Base-by-base conservation (phyloP, 2,329 filamentous ascomycete species). In the Trichophaea hybrida region DNA sequence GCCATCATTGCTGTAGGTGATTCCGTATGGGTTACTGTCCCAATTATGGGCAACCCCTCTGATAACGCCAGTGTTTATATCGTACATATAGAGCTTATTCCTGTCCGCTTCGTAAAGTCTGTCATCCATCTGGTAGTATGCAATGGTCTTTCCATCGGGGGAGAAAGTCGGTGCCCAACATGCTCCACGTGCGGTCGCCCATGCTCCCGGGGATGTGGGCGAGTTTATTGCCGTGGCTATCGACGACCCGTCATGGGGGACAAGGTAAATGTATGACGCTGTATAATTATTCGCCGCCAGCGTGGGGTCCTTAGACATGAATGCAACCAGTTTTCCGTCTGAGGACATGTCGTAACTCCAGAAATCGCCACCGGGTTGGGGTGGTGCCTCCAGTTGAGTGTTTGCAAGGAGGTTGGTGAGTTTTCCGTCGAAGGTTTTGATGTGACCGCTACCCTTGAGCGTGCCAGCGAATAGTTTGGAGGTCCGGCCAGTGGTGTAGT, bases 61-160 rank as follows among this genome's bases (percentile, higher is more conserved):
- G 54, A 79, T 68, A 51, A 69, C 71, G 60, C 69, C 61, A 49
- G 70, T 63, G 58, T 68, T 66, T 58, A 74, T 61, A 10, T 69
- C 67, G 52, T 73, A 71, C 38, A 74, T 69, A 61, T 76, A 78
- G 49, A 76, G 67, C 1, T 73, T 72, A 54, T 72, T 72, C 71
- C 85, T 85, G 73, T 95, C 88, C n/a, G 84, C 80, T 72, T 96
- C 88, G 70, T 95, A 94, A 59, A 84, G 81, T 55, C 80, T 76
- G 59, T 78, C 78, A 63, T 80, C 78, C 88, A 94, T 94, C 62
- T 85, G 81, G 35, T 87, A 76, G 70, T 94, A 95, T 1, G 81
- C 86, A 34, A 91, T 75, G 61, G 79, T 78, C 43, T 76, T 79
- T 8, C 87, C 86, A 68, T 84, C 78, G 2, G 81, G 81, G 1